Evolutionary conservation across 768 basidiomycete genomes (phyloP), one percentile per base, ranked within the genome.

Genomic region (Agrocybe praecox): DNA sequence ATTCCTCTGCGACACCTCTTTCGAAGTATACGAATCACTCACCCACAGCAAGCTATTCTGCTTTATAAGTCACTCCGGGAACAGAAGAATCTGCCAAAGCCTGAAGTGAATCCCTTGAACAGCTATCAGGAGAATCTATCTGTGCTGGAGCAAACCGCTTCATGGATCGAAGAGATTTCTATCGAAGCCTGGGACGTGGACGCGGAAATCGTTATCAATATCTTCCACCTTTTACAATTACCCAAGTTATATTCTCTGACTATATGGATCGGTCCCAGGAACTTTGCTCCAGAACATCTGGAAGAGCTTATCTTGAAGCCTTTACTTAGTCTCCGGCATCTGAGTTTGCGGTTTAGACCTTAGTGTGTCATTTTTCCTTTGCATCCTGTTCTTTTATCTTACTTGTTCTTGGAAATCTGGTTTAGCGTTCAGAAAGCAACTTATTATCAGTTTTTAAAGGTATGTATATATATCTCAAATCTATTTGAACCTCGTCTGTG

Each of bases 361-460:
- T 96, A 95, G 88, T 91, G 67, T 73, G 89, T 72, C 14, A n/a
- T 50, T 29, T 21, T 55, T 33, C 3, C 21, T 17, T 43, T 49
- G 2, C 19, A n/a, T 33, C 29, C 52, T 45, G 15, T 45, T 42
- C 32, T 45, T 24, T 51, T 26, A 52, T 56, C 50, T 54, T 43
- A 43, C 34, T 19, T 42, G 7, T 42, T 9, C 58, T 17, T 43
- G 29, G 26, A 29, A 43, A 43, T 14, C 18, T 23, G n/a, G 12
- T 40, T 6, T 12, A 88, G 89, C 50, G 87, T 91, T 10, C 81
- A 87, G 63, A 83, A 77, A 66, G 89, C 91, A 1, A 87, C 82
- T 1, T 96, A 95, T 68, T 86, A 87, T 61, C 90, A 90, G 58
- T 95, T 96, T 68, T 81, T 93, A 36, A 88, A 86, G 74, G 89